A percentile compares a stretch with the other conserved stretches of the same genome.
These are phyloP conservation scores for Madurella mycetomatis DNA, from an alignment of 2,329 filamentous ascomycete genomes.

Conservation along the genomic window DNA sequence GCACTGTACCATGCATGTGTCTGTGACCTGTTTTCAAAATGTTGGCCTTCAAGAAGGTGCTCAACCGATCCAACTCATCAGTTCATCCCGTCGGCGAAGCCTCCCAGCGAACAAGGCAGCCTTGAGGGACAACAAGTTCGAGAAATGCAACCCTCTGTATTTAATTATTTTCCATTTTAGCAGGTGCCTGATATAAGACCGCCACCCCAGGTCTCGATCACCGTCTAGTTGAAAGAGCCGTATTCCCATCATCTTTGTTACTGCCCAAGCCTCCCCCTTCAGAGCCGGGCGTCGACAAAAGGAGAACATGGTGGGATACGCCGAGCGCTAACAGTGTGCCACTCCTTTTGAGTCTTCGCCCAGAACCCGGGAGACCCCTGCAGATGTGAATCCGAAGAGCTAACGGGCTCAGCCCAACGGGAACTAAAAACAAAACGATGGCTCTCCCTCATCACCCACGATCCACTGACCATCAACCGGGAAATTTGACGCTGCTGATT, in stretches of 20 bases:
- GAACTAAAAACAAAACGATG: constrained; percentile 28
- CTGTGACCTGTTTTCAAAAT: too few species aligned
- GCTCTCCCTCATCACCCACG: constrained; percentile 17
- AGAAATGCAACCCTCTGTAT: too few species aligned
- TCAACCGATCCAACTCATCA: too few species aligned
- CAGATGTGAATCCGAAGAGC: constrained; percentile 14
- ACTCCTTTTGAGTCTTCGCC: neutral
- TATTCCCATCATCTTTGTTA: neutral
- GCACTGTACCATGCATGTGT: too few species aligned
- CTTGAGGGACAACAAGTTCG: too few species aligned
- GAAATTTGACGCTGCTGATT: constrained; percentile 20
- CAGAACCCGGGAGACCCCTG: constrained; percentile 10
- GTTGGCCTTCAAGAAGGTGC: too few species aligned
- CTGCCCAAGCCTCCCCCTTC: constrained; percentile 8
- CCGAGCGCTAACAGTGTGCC: constrained; percentile 10
- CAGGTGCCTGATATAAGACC: neutral
- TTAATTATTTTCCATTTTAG: too few species aligned
- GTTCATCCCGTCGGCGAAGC: too few species aligned
- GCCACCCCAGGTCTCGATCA: neutral
- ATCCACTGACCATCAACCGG: constrained; percentile 22
- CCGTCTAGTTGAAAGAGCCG: neutral
- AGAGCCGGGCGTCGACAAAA: constrained; percentile 7
- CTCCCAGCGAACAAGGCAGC: too few species aligned
- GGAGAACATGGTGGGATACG: neutral
- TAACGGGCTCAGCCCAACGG: constrained; percentile 26